Conservation (phyloP, 345 rosid genomes). For the Salix arbutifolia region DNA sequence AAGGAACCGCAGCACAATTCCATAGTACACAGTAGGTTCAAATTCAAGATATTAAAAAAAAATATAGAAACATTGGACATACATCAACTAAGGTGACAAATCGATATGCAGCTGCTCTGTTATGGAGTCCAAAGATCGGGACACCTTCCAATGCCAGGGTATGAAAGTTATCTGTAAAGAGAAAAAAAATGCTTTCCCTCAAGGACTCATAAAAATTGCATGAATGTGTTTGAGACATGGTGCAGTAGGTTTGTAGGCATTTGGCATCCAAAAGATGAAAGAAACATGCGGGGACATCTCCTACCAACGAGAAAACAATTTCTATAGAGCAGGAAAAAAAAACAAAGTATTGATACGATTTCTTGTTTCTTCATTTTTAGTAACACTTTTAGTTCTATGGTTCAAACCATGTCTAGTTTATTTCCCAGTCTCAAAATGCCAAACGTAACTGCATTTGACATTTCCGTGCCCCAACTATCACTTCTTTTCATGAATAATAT, state of each 20-base stretch:
- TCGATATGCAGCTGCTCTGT: constrained; percentile 84
- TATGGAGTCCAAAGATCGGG: constrained; percentile 78
- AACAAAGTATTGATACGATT: not conserved
- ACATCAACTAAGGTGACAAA: constrained; percentile 94
- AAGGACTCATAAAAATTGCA: not conserved
- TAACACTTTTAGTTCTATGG: not conserved
- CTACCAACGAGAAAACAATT: not conserved
- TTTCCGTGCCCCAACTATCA: not conserved
- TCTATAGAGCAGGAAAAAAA: not conserved
- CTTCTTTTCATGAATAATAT: not conserved
- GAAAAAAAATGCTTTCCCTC: not conserved
- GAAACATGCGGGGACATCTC: not conserved
- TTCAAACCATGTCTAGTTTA: not conserved
- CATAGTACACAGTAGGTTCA: not conserved
- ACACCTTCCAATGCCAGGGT: constrained; percentile 85
- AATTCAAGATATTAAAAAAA: not conserved
- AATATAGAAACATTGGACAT: constrained; percentile 19
- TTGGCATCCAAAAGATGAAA: not conserved
- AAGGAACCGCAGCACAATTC: not conserved
- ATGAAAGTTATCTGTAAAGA: constrained; percentile 73
- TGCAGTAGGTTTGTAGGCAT: not conserved
- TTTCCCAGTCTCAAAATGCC: not conserved
- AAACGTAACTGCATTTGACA: not conserved
- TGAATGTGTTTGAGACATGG: not conserved
- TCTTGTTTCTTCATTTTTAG: not conserved